Percentiles rank a stretch among this genome's conserved stretches.
phyloP scores from a whole-genome alignment of 768 basidiomycete species.

The Hericium erinaceus region DNA sequence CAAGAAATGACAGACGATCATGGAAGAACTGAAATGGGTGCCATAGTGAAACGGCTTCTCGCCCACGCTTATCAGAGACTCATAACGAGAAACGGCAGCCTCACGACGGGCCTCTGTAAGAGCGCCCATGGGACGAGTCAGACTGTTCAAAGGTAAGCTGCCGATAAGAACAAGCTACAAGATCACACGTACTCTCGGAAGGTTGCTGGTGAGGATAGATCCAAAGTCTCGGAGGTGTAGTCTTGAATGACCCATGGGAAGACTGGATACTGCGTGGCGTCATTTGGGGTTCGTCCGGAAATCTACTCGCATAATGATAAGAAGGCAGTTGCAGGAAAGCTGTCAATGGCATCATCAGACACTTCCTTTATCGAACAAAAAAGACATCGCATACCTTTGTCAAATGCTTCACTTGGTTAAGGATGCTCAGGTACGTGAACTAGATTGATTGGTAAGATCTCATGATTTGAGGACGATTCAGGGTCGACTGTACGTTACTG shows the following conservation, averaged over 20 bases:
- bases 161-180: neutral
- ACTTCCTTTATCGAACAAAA: neutral
- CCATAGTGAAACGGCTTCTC: conserved; percentile 91
- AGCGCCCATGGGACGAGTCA: conserved; percentile 87
- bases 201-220: conserved; percentile 48
- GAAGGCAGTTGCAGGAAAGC: neutral
- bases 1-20: conserved; percentile 94
- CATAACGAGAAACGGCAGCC: conserved; percentile 68
- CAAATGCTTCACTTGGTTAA: conserved; percentile 53
- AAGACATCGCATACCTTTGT: neutral
- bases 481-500: conserved; percentile 58
- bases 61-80: conserved; percentile 64
- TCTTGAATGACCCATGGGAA: conserved; percentile 90
- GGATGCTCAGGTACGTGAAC: conserved; percentile 83
- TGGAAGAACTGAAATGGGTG: conserved; percentile 93
- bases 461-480: neutral
- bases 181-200: conserved; percentile 60
- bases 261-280: conserved; percentile 91
- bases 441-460: conserved; percentile 20
- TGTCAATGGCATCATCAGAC: neutral
- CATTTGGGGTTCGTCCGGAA: conserved; percentile 87
- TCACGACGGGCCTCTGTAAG: conserved; percentile 65
- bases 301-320: conserved; percentile 21
- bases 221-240: conserved; percentile 63
- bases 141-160: conserved; percentile 24